These are phyloP conservation scores for Drechmeria coniospora DNA, from an alignment of 2,329 filamentous ascomycete species.

Conservation along the genomic window DNA sequence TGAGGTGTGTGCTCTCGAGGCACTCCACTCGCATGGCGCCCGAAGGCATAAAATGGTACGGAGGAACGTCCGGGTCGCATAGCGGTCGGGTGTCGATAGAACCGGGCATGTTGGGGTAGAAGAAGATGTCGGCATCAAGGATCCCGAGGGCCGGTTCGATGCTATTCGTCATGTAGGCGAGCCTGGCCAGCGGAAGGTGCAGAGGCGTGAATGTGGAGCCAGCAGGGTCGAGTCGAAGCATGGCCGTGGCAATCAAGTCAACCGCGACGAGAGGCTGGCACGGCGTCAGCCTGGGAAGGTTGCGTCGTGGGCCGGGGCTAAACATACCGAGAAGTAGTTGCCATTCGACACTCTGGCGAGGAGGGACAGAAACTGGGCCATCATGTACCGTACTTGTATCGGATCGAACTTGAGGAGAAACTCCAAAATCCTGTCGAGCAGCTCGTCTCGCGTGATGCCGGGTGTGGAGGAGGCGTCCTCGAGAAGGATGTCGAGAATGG, in stretches of 20 bases:
- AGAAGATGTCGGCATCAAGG: slow-evolving; percentile 50
- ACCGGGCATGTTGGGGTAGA: slow-evolving; percentile 37
- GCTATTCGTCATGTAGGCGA: slow-evolving; percentile 40
- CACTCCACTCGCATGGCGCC: slow-evolving; percentile 40
- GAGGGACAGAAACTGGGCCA: slow-evolving; percentile 25
- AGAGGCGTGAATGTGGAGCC: slow-evolving; percentile 49
- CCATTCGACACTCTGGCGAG: slow-evolving; percentile 24
- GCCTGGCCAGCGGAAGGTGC: slow-evolving; percentile 41
- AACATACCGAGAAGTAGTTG: slow-evolving; percentile 26
- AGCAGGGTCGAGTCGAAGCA: slow-evolving; percentile 51
- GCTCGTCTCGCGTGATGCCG: slow-evolving; percentile 11
- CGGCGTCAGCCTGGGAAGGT: slow-evolving; percentile 4
- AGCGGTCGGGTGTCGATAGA: slow-evolving; percentile 21
- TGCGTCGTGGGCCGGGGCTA: too few relatives aligned
- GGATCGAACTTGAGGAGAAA: slow-evolving; percentile 35
- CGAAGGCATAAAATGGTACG: slow-evolving; percentile 42
- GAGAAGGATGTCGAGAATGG: slow-evolving; percentile 27
- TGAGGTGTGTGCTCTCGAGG: slow-evolving; percentile 35
- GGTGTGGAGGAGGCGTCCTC: slow-evolving; percentile 12
- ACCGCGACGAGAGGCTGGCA: slow-evolving; percentile 30
- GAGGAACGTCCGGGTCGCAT: slow-evolving; percentile 29
- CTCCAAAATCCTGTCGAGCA: slow-evolving; percentile 25
- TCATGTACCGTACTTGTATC: slow-evolving; percentile 36
- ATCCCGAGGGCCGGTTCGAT: slow-evolving; percentile 42
- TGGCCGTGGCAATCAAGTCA: slow-evolving; percentile 31